Conservation (phyloP, 1,284 basidiomycete species). For the Ceratobasidium sp. region DNA sequence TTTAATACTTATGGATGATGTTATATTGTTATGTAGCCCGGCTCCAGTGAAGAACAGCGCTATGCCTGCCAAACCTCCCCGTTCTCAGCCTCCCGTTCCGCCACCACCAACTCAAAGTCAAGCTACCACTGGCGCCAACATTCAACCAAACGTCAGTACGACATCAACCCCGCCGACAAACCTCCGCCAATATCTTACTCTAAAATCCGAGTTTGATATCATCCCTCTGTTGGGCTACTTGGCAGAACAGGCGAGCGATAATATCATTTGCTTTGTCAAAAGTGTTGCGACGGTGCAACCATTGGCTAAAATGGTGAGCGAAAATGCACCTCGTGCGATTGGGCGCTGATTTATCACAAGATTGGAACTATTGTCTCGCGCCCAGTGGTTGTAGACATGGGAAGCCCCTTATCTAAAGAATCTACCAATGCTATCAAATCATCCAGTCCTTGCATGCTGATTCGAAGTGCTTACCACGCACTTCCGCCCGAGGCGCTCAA, state of each 20-base stretch:
- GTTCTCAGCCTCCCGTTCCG: no score
- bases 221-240: constrained; percentile 21
- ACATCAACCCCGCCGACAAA: no score
- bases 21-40: no score
- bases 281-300: neutral
- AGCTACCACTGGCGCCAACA: no score
- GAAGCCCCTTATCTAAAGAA: neutral
- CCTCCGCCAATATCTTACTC: neutral
- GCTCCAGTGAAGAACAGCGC: no score
- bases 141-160: no score
- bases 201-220: constrained; percentile 11
- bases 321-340: neutral
- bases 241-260: neutral
- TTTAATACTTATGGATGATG: no score
- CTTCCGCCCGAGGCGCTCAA: neutral
- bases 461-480: neutral
- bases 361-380: neutral
- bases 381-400: neutral
- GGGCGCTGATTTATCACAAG: neutral
- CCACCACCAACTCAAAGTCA: no score
- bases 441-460: neutral
- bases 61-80: no score
- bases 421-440: neutral
- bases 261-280: constrained; percentile 11
- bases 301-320: neutral